Evolutionary conservation across 345 rosid species (phyloP), one percentile per base, ranked within the genome.

Genomic region (Gynandropsis gynandra): DNA sequence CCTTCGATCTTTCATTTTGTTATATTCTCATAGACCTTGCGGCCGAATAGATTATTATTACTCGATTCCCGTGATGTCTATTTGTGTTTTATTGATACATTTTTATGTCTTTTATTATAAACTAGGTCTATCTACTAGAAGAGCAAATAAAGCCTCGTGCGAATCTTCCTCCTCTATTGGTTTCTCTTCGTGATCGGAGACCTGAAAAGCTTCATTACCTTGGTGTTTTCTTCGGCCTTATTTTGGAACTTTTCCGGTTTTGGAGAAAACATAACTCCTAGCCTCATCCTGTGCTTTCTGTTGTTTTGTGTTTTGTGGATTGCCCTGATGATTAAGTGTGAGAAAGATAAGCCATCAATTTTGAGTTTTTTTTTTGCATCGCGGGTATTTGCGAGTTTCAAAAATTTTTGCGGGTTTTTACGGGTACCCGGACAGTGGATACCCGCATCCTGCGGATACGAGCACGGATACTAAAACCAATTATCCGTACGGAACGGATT

Each of bases 181-280:
- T 79, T 34, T 85, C 82, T 79, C 86, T 80, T 57, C 76, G 68
- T 39, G 98, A 90, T 62, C 76, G 95, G 42, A 73, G 15, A 50
- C 82, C 96, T 52, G 98, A 90, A 68, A 87, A 76, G 58, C 92
- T 90, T 56, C 84, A 87, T 64, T 90, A 87, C 58, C 76, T 90
- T 9, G 96, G 82, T 65, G 98, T 87, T 50, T 90, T 96, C 52
- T 90, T 90, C 69, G 98, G 98, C 61, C 95, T 90, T 50, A 90
- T 95, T 53, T 72, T 87, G 67, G 98, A 82, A 61, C 98, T 90
- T 58, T 79, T 82, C 52, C 95, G 95, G 44, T 90, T 90, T 64
- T 90, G 98, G 98, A 69, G n/a, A n/a, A n/a, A n/a, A n/a, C n/a
- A n/a, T n/a, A n/a, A n/a, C n/a, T n/a, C n/a, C n/a, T n/a, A n/a